Conservation (phyloP, 345 rosid genomes). For the Camelina sativa region DNA sequence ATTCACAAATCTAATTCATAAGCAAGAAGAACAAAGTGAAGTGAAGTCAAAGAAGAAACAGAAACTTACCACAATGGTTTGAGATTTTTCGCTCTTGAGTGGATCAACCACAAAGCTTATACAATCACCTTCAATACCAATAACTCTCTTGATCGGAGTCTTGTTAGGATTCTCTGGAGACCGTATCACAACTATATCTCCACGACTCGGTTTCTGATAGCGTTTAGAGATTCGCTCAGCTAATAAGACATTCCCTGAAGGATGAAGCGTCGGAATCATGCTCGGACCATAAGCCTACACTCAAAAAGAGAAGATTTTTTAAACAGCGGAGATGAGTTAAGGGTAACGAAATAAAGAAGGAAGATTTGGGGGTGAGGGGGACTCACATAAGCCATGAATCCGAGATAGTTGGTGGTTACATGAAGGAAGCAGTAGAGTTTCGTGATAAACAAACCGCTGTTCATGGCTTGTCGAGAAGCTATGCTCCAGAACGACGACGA, state of each 20-base stretch:
- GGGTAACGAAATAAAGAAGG: background rate
- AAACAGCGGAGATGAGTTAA: background rate
- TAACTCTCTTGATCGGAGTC: constrained; percentile 57
- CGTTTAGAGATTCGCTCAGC: constrained; percentile 60
- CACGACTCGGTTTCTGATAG: constrained; percentile 54
- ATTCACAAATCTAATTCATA: constrained; percentile 4
- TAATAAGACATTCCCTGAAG: constrained; percentile 54
- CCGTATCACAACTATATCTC: constrained; percentile 78
- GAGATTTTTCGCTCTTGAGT: constrained; percentile 39
- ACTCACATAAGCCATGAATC: constrained; percentile 54
- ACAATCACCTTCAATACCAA: constrained; percentile 67
- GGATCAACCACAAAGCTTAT: constrained; percentile 60
- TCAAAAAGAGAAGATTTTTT: background rate
- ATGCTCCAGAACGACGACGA: constrained; percentile 40
- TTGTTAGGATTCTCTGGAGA: constrained; percentile 60
- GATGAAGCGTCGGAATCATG: constrained; percentile 68
- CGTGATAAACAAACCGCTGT: constrained; percentile 27
- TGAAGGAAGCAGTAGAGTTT: constrained; percentile 57
- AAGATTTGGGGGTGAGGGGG: background rate
- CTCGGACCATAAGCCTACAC: constrained; percentile 71
- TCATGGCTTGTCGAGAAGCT: constrained; percentile 36
- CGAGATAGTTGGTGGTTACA: constrained; percentile 53
- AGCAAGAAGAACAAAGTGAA: background rate
- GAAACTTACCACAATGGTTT: constrained; percentile 56
- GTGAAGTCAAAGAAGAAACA: background rate